Evolutionary conservation across 768 basidiomycete genomes (phyloP), one percentile per base, ranked within the genome.

Genomic region (Amanita pseudoporphyria): DNA sequence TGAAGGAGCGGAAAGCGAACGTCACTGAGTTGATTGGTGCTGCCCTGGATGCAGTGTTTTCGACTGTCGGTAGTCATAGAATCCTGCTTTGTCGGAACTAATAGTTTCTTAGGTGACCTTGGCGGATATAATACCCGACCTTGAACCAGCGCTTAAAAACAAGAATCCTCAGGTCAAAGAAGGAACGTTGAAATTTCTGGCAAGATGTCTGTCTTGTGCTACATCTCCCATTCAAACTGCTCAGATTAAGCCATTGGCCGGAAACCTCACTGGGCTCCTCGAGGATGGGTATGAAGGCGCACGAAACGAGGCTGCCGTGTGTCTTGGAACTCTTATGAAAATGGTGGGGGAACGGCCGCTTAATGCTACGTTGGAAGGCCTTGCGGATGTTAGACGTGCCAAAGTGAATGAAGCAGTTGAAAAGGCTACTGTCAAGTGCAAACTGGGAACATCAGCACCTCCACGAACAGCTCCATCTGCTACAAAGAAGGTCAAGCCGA

Each of bases 141-240:
- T 95, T 37, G 72, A 87, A 35, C 73, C 81, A 3, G 77, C 84
- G 0, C 68, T 95, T 14, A 81, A 81, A 55, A 83, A 83, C 49
- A 99, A 98, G 70, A 99, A 97, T 59, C 96, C 96, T 1, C 93
- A 96, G 65, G 88, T 96, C 26, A 95, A 96, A 60, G 91, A 95
- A 66, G 87, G 90, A 5, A 84, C 92, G 0, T 68, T 95, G 56
- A 88, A 88, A 59, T 96, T 95, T 59, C 70, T 97, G 22, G 78
- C 76, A 16, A 79, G 95, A 45, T 87, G 79, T 59, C 77, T 99
- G 41, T 69, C 80, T 2, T 74, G 74, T 1, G 88, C 92, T 1
- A 75, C 77, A 7, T 68, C 72, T 2, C 80, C 92, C 1, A 77
- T 96, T 9, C 76, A 77, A 36, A 77, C 80, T 19, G 67, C 77